These are phyloP conservation scores for Lactarius sp. DNA, from an alignment of 768 basidiomycete genomes.

Conservation along the genomic window DNA sequence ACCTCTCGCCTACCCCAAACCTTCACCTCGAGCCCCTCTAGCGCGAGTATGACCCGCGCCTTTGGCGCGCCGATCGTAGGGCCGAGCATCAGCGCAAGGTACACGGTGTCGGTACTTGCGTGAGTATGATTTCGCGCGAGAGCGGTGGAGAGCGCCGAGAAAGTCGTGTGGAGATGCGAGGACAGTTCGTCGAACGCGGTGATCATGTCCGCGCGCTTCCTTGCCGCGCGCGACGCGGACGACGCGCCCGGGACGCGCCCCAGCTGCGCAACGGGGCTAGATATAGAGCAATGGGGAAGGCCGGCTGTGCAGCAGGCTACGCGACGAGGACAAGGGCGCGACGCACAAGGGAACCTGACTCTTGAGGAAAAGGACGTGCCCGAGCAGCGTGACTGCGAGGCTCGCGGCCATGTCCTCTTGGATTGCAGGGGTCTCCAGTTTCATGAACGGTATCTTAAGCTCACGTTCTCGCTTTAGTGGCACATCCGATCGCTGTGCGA, in stretches of 20 bases:
- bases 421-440: conserved; percentile 48
- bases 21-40: conserved; percentile 59
- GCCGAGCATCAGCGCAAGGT: conserved; percentile 62
- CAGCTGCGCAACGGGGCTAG: conserved; percentile 64
- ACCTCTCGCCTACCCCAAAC: conserved; percentile 28
- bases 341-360: conserved; percentile 76
- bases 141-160: conserved; percentile 65
- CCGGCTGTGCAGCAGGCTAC: neutral
- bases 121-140: conserved; percentile 37
- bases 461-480: neutral
- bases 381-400: conserved; percentile 57
- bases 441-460: conserved; percentile 37
- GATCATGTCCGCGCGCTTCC: conserved; percentile 57
- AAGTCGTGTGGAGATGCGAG: conserved; percentile 72
- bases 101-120: conserved; percentile 34
- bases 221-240: conserved; percentile 46
- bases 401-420: conserved; percentile 57
- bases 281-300: neutral
- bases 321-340: neutral
- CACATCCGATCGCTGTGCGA: neutral
- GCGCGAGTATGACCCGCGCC: conserved; percentile 53
- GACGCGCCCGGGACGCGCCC: conserved; percentile 48
- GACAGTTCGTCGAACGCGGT: conserved; percentile 63
- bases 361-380: conserved; percentile 72
- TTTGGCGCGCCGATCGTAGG: conserved; percentile 59